Percentiles rank a stretch among this genome's conserved stretches.
These are phyloP conservation scores for Sporothrix brunneoviolacea DNA, from an alignment of 2,329 filamentous ascomycete species.

Conservation along the genomic window DNA sequence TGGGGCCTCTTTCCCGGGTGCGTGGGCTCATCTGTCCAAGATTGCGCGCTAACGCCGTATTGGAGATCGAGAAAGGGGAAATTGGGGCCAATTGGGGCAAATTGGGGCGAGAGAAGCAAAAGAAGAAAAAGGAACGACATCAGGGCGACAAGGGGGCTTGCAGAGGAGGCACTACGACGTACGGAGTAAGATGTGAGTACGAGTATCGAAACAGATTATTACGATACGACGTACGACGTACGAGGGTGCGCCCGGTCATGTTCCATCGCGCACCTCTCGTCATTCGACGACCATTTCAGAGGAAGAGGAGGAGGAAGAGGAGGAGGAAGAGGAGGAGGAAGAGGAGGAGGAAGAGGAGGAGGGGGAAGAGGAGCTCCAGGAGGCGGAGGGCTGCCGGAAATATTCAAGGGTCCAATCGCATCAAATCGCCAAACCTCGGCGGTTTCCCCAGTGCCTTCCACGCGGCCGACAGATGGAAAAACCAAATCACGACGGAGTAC, in stretches of 20 bases:
- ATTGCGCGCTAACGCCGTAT: slow-evolving; percentile 7
- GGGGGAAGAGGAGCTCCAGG: neutral
- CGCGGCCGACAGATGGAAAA: neutral
- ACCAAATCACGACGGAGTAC: no score
- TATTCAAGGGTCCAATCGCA: slow-evolving; percentile 5
- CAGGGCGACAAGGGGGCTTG: no score
- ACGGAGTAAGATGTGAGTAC: no score
- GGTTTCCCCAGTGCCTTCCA: neutral
- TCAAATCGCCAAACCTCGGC: neutral
- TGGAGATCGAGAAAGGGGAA: slow-evolving; percentile 5
- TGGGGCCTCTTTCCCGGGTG: slow-evolving; percentile 8
- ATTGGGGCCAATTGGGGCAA: neutral
- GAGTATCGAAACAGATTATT: no score
- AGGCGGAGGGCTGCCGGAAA: no score
- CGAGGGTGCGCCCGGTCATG: no score
- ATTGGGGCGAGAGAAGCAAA: neutral
- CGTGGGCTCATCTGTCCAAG: slow-evolving; percentile 7
- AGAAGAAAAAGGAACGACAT: neutral
- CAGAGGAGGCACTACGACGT: no score
- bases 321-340: neutral
- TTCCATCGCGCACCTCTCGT: no score
- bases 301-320: neutral
- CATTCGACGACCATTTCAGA: no score
- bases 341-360: neutral
- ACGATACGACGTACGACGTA: no score